Base-by-base conservation (phyloP, 176 grass and related monocot genomes). In the Tillandsia leiboldiana region DNA sequence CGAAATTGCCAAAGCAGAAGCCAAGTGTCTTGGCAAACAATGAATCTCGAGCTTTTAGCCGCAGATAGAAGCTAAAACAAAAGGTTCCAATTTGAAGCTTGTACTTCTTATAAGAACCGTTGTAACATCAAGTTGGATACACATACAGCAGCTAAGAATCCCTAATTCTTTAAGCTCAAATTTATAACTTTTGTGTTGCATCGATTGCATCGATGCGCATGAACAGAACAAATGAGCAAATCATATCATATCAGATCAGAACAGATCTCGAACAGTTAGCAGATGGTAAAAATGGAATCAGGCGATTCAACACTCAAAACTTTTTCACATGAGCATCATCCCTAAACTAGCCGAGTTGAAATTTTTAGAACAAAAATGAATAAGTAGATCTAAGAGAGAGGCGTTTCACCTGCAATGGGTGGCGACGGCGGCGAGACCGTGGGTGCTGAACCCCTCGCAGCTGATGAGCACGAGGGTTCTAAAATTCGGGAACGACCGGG, bases 361-460 rank as follows among this genome's bases (percentile, higher is more conserved):
- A 17, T 58, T 58, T 14, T 9, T 23, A 81, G 67, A 64, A 24
- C 57, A 20, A 66, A n/a, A 33, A 49, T 3, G 1, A n/a, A 63
- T 7, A 20, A 65, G 1, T 8, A 70, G 4, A 26, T 49, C 5
- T 42, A 42, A 42, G 4, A 42, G 33, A 42, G 33, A 5, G 33
- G 33, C 33, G 7, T 53, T 83, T 80, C 64, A 91, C 91, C 82
- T 91, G 88, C 91, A 91, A 69, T 88, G 73, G 28, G 87, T 83
- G 0, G 88, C 88, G 20, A 96, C 77, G 11, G 85, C 79, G 1
- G 85, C 85, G 17, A 96, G 71, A 27, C 91, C 91, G 51, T 91
- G 73, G 0, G 88, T 96, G 64, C 91, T 96, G 66, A 96, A 96
- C 3, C 85, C 88, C 64, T 91, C 85, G 22, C 91, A 91, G 77